Evolutionary conservation across 148 eudicot genomes (phyloP).

Genomic region (Fagopyrum esculentum): DNA sequence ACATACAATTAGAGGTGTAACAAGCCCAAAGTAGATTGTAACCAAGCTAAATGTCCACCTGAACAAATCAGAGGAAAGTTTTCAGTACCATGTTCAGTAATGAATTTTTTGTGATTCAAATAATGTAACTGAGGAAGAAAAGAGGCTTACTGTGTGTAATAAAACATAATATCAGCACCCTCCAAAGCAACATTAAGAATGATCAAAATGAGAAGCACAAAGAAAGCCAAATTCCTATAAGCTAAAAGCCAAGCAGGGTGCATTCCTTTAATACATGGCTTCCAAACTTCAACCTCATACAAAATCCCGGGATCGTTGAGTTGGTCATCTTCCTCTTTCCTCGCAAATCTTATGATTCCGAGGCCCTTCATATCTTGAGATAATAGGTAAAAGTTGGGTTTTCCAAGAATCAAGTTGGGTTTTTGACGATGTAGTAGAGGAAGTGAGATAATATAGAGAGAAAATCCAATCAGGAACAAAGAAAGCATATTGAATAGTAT

Average conservation of each 20-base stretch:
- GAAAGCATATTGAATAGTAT: constrained; percentile 16
- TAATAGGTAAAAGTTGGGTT: constrained; percentile 5
- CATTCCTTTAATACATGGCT: constrained; percentile 48
- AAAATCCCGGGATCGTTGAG: constrained; percentile 27
- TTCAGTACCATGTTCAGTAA: no score
- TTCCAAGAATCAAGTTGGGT: constrained; percentile 22
- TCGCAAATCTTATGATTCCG: constrained; percentile 10
- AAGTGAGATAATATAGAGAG: constrained; percentile 2
- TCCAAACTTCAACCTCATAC: constrained; percentile 76
- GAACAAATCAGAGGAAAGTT: no score
- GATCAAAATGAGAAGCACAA: constrained; percentile 44
- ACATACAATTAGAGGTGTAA: no score
- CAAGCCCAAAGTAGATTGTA: no score
- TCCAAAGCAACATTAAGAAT: constrained; percentile 43
- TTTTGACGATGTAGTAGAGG: constrained; percentile 11
- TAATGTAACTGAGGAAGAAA: not conserved
- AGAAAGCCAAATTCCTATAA: constrained; percentile 50
- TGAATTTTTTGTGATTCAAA: no score
- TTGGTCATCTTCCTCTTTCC: constrained; percentile 10
- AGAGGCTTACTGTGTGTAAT: constrained; percentile 67
- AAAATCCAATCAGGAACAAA: constrained; percentile 12
- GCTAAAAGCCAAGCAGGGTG: constrained; percentile 76
- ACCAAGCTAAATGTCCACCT: no score
- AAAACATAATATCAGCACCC: constrained; percentile 45
- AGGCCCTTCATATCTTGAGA: constrained; percentile 52